A percentile compares a stretch with the other conserved stretches of the same genome.
phyloP scores from a whole-genome alignment of 2,329 filamentous ascomycete genomes.

The Penicillium fuscoglaucum region DNA sequence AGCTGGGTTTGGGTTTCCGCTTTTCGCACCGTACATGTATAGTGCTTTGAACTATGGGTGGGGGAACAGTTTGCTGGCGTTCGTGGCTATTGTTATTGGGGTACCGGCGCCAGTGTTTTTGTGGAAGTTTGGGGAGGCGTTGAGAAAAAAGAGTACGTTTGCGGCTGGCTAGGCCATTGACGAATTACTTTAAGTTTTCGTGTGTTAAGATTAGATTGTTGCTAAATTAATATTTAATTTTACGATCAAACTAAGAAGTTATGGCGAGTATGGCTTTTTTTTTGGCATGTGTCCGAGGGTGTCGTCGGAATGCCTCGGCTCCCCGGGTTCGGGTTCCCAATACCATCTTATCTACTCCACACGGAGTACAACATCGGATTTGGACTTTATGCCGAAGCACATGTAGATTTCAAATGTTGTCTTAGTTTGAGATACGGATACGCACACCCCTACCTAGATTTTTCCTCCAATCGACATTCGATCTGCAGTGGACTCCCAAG shows the following conservation, averaged over 20 bases:
- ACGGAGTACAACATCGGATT: no score
- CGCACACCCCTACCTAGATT: not conserved
- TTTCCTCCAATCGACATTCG: not conserved
- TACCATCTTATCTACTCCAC: no score
- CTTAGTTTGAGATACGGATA: not conserved
- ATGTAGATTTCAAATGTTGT: not conserved
- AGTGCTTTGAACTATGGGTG: conserved; percentile 40
- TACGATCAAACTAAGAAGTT: not conserved
- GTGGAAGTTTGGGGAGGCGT: conserved; percentile 51
- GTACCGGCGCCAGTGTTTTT: conserved; percentile 53
- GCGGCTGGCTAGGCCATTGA: conserved; percentile 40
- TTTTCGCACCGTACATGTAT: conserved; percentile 47
- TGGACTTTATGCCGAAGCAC: not conserved
- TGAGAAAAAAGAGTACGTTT: conserved; percentile 52
- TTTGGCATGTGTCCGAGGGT: not conserved
- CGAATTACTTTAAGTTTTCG: not conserved
- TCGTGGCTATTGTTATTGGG: conserved; percentile 41
- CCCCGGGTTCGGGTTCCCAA: no score
- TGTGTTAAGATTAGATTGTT: no score
- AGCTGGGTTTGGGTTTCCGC: conserved; percentile 44
- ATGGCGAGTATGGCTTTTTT: not conserved
- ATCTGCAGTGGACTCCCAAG: not conserved
- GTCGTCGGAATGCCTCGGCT: not conserved
- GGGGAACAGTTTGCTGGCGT: conserved; percentile 46
- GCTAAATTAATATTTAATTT: not conserved